Percentiles rank a stretch among this genome's conserved stretches.
These are phyloP conservation scores for Paramecium caudatum DNA, from an alignment of 73 alveolate species.

Conservation along the genomic window DNA sequence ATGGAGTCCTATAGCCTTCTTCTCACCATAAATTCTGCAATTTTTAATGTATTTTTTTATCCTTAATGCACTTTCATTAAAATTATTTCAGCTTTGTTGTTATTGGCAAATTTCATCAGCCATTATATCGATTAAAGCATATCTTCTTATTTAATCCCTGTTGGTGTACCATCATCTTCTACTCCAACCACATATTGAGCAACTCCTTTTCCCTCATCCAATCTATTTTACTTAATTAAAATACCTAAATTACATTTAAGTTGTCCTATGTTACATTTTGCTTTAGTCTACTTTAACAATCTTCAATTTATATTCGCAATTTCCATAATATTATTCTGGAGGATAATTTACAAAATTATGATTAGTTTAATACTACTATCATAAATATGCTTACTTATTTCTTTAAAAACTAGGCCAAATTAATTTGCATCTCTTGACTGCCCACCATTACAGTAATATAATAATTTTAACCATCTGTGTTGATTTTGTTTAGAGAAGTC, in stretches of 20 bases:
- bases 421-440: background rate
- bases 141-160: constrained; percentile 90
- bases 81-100: constrained; percentile 85
- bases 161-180: constrained; percentile 96
- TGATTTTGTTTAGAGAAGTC: constrained; percentile 2
- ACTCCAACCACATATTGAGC: constrained; percentile 96
- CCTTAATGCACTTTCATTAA: constrained; percentile 84
- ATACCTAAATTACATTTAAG: constrained; percentile 96
- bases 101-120: constrained; percentile 86
- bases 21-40: constrained; percentile 93
- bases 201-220: constrained; percentile 95
- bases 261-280: constrained; percentile 88
- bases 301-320: constrained; percentile 94
- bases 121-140: constrained; percentile 91
- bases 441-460: background rate
- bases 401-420: background rate
- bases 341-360: constrained; percentile 52
- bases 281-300: constrained; percentile 84
- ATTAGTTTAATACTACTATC: background rate
- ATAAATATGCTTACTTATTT: background rate
- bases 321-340: constrained; percentile 93
- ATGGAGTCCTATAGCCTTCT: constrained; percentile 84
- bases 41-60: constrained; percentile 69
- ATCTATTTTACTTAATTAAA: constrained; percentile 48
- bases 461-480: constrained; percentile 15